phyloP scores from a whole-genome alignment of 1,284 basidiomycete genomes.

The Xerocomus cyaneibrunnescens region DNA sequence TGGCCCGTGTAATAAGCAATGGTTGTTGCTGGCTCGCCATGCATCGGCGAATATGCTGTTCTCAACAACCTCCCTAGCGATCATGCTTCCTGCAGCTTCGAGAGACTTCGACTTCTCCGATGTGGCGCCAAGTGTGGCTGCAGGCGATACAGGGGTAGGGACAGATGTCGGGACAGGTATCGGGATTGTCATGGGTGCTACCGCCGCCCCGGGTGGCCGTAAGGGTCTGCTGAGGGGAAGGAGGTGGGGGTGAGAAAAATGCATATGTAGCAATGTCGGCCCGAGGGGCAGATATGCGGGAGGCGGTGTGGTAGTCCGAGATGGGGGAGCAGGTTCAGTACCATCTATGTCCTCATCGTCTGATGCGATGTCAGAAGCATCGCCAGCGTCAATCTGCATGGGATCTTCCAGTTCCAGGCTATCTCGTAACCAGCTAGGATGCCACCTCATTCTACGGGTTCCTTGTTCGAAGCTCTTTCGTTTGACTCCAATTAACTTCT shows the following conservation, averaged over 20 bases:
- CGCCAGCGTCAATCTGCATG: constrained; percentile 23
- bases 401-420: constrained; percentile 37
- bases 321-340: constrained; percentile 35
- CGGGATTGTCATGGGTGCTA: constrained; percentile 42
- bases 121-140: constrained; percentile 57
- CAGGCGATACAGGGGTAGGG: constrained; percentile 77
- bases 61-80: constrained; percentile 67
- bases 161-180: constrained; percentile 52
- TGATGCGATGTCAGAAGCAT: constrained; percentile 38
- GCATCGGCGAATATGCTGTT: constrained; percentile 64
- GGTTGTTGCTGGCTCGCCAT: constrained; percentile 52
- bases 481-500: constrained; percentile 64
- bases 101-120: constrained; percentile 62
- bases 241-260: constrained; percentile 61
- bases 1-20: constrained; percentile 23
- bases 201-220: constrained; percentile 52
- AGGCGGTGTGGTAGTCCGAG: constrained; percentile 64
- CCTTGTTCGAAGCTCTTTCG: constrained; percentile 46
- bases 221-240: constrained; percentile 59
- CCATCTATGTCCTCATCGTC: constrained; percentile 40
- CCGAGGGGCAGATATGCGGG: constrained; percentile 69
- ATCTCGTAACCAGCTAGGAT: constrained; percentile 40
- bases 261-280: constrained; percentile 59
- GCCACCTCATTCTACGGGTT: constrained; percentile 28
- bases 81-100: constrained; percentile 59